These are phyloP conservation scores for Dendrobium huoshanense DNA, from an alignment of 106 monocot genomes.

Conservation along the genomic window DNA sequence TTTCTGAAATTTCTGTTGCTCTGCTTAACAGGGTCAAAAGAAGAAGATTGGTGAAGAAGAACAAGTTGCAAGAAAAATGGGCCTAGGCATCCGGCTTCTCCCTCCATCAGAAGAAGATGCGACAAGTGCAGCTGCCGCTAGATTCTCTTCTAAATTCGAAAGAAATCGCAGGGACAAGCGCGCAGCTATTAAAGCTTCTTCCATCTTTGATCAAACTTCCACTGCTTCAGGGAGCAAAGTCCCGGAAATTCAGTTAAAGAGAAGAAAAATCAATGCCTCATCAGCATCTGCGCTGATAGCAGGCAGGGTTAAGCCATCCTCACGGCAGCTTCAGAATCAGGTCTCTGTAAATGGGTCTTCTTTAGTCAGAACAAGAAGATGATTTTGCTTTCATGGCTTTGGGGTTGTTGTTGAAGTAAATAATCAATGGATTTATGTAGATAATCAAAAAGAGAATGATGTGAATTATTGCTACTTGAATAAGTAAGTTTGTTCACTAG, in stretches of 20 bases:
- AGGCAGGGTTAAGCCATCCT: constrained; percentile 61
- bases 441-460: too few species aligned
- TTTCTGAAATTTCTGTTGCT: background rate
- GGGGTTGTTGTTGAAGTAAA: too few species aligned
- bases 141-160: constrained; percentile 75
- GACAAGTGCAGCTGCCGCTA: constrained; percentile 36
- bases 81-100: constrained; percentile 76
- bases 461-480: too few species aligned
- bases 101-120: constrained; percentile 74
- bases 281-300: constrained; percentile 51
- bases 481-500: too few species aligned
- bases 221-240: constrained; percentile 22
- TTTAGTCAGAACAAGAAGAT: constrained; percentile 7
- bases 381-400: background rate
- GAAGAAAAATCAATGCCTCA: constrained; percentile 60
- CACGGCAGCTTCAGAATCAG: constrained; percentile 22
- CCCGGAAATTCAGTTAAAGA: constrained; percentile 50
- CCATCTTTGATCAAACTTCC: constrained; percentile 56
- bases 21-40: constrained; percentile 55
- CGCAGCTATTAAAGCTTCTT: constrained; percentile 81
- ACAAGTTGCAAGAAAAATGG: constrained; percentile 52
- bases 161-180: constrained; percentile 64
- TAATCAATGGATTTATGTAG: too few species aligned
- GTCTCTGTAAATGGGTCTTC: background rate
- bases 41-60: constrained; percentile 79